phyloP scores from a whole-genome alignment of 1,139 yeast species.

The Nakaseomyces delphensis region DNA sequence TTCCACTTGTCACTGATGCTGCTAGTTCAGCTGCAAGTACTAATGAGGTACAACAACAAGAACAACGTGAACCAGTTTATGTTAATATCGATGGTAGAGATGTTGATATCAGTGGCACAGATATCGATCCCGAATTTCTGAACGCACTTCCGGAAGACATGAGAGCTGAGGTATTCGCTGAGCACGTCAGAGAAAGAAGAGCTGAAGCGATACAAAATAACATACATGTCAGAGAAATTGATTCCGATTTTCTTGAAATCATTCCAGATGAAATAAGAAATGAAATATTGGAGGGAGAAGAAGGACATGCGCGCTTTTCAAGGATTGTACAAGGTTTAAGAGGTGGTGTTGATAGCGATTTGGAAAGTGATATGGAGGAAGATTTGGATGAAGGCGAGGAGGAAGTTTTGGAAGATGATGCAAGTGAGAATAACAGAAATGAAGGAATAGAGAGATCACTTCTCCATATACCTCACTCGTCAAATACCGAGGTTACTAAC shows the following conservation, averaged over 20 bases:
- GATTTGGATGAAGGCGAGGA: constrained; percentile 21
- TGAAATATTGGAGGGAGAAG: constrained; percentile 66
- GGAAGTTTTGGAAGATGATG: constrained; percentile 10
- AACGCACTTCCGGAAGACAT: constrained; percentile 88
- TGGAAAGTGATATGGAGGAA: constrained; percentile 19
- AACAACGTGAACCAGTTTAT: constrained; percentile 45
- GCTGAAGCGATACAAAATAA: constrained; percentile 38
- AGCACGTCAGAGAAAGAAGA: constrained; percentile 67
- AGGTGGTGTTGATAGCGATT: constrained; percentile 27
- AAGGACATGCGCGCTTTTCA: constrained; percentile 37
- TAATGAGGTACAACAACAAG: background rate
- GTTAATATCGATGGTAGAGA: constrained; percentile 71
- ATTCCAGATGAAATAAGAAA: constrained; percentile 67
- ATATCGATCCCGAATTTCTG: constrained; percentile 84
- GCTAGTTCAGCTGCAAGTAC: background rate
- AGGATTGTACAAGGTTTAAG: constrained; percentile 1
- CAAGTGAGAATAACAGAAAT: background rate
- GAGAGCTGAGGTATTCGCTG: constrained; percentile 86
- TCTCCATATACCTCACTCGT: background rate
- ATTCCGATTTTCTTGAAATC: constrained; percentile 74
- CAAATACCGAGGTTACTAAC: constrained; percentile 1
- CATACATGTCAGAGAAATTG: constrained; percentile 53
- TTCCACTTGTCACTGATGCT: background rate
- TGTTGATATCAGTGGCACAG: constrained; percentile 83
- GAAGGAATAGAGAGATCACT: background rate